Percentiles rank a stretch among this genome's conserved stretches.
phyloP scores from a whole-genome alignment of 1,284 basidiomycete genomes.

The Agroathelia rolfsii region DNA sequence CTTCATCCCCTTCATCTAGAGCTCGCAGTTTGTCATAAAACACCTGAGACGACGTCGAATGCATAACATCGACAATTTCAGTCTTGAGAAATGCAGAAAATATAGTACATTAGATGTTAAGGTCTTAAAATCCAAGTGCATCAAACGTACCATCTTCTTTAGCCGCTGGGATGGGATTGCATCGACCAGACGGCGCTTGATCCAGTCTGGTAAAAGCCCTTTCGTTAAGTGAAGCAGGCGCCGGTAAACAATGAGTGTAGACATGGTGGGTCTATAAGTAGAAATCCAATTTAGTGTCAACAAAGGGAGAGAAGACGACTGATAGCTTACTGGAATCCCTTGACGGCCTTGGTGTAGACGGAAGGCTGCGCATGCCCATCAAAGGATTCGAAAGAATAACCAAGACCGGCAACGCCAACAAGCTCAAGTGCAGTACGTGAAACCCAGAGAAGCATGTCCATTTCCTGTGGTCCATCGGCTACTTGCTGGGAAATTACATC shows the following conservation, averaged over 20 bases:
- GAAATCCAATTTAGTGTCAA: slow-evolving; percentile 1
- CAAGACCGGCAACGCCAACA: slow-evolving; percentile 37
- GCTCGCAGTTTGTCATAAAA: slow-evolving; percentile 10
- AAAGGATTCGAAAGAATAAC: slow-evolving; percentile 43
- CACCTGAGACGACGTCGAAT: slow-evolving; percentile 8
- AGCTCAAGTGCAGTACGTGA: slow-evolving; percentile 41
- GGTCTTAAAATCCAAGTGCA: too few species aligned
- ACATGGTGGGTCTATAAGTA: slow-evolving; percentile 39
- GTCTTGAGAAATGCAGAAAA: too few species aligned
- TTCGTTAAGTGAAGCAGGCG: slow-evolving; percentile 37
- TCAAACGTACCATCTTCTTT: slow-evolving; percentile 33
- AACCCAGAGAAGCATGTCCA: slow-evolving; percentile 42
- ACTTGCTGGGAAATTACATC: slow-evolving; percentile 10
- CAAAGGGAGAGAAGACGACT: neutral
- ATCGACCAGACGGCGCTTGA: slow-evolving; percentile 35
- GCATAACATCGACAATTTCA: slow-evolving; percentile 18
- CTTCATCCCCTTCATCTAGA: slow-evolving; percentile 12
- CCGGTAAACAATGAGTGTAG: slow-evolving; percentile 33
- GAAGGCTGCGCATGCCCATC: slow-evolving; percentile 32
- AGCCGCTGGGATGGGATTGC: slow-evolving; percentile 31
- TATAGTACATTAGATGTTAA: too few species aligned
- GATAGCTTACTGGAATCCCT: slow-evolving; percentile 33
- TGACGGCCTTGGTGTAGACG: slow-evolving; percentile 36
- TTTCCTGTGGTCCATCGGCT: slow-evolving; percentile 20
- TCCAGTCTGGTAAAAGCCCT: slow-evolving; percentile 29